Evolutionary conservation across 2,329 filamentous ascomycete species (phyloP).

Genomic region (Diaporthe destruens): DNA sequence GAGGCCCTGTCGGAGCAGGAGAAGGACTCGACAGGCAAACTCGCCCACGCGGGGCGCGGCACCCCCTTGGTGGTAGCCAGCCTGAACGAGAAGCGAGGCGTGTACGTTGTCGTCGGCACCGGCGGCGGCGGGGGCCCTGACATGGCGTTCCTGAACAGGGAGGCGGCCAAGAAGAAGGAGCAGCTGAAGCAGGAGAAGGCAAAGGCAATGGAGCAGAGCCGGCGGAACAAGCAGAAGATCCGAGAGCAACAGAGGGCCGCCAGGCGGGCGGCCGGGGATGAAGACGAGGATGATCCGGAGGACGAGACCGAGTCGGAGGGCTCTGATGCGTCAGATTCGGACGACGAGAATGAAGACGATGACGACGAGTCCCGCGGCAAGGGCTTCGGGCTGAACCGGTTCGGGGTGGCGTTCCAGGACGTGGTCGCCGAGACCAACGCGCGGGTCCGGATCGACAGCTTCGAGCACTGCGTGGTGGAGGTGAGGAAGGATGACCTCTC

Average conservation of each 20-base stretch:
- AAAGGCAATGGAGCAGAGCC: constrained; percentile 71
- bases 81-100: constrained; percentile 85
- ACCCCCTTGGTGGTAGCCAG: constrained; percentile 92
- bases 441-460: constrained; percentile 91
- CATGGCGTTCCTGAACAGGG: constrained; percentile 75
- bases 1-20: constrained; percentile 94
- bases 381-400: constrained; percentile 85
- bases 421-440: constrained; percentile 93
- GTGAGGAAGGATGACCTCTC: constrained; percentile 96
- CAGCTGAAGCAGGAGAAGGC: constrained; percentile 74
- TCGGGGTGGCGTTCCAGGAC: constrained; percentile 95
- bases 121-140: constrained; percentile 86
- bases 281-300: constrained; percentile 63
- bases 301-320: constrained; percentile 61
- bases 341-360: constrained; percentile 59
- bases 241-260: constrained; percentile 73
- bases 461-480: constrained; percentile 97
- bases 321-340: constrained; percentile 56
- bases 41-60: constrained; percentile 76
- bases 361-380: constrained; percentile 67
- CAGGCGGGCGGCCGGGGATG: constrained; percentile 60
- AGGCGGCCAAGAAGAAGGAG: constrained; percentile 72
- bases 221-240: constrained; percentile 68
- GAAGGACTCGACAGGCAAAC: constrained; percentile 77
- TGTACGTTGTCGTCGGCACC: constrained; percentile 94